phyloP scores from a whole-genome alignment of 1,139 yeast species.

The Debaryomyces robertsiae region DNA sequence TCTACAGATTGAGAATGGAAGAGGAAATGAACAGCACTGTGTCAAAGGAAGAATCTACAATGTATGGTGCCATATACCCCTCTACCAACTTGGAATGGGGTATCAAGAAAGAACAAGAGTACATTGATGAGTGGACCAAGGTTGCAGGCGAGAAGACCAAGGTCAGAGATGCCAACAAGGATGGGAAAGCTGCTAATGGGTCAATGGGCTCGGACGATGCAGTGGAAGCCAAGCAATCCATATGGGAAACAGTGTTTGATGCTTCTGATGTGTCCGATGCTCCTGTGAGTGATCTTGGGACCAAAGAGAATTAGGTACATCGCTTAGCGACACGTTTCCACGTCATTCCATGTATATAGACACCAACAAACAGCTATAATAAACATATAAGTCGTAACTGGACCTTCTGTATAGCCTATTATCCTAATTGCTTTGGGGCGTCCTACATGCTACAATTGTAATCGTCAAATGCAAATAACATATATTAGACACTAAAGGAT shows the following conservation, averaged over 20 bases:
- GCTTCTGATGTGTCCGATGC: conserved; percentile 10
- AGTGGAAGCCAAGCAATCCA: conserved; percentile 24
- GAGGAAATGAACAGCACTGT: conserved; percentile 78
- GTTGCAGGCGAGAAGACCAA: conserved; percentile 67
- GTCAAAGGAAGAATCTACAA: conserved; percentile 77
- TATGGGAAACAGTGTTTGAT: conserved; percentile 32
- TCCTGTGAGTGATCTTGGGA: neutral
- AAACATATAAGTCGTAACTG: too few relatives aligned
- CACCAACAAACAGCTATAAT: too few relatives aligned
- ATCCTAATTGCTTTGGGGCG: too few relatives aligned
- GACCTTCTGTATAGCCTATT: too few relatives aligned
- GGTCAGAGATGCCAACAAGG: conserved; percentile 45
- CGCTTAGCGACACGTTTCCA: neutral
- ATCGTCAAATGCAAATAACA: conserved; percentile 4
- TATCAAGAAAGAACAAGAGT: conserved; percentile 67
- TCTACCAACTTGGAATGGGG: conserved; percentile 67
- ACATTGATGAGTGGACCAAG: conserved; percentile 70
- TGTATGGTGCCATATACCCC: conserved; percentile 81
- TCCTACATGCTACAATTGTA: neutral
- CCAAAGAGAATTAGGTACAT: conserved; percentile 1
- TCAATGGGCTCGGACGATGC: conserved; percentile 28
- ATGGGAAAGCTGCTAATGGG: conserved; percentile 31
- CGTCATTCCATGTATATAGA: conserved; percentile 2
- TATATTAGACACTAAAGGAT: conserved; percentile 3
- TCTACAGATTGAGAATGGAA: conserved; percentile 80